phyloP scores from a whole-genome alignment of 106 monocot species.

The Posidonia australis region DNA sequence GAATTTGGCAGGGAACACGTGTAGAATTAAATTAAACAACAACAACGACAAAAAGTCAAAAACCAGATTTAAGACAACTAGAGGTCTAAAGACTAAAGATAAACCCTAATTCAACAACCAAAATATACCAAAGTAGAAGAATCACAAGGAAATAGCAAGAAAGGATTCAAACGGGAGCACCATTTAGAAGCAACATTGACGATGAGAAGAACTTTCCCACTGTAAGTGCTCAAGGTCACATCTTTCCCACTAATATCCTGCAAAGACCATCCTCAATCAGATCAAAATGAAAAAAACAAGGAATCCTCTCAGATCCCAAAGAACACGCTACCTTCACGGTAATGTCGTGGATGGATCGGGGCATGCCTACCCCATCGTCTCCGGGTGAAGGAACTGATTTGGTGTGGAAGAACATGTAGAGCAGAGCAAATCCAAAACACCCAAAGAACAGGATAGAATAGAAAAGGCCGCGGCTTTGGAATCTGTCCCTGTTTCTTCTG shows the following conservation, averaged over 20 bases:
- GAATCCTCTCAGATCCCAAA: neutral
- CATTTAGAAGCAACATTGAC: conserved; percentile 64
- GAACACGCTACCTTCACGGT: conserved; percentile 27
- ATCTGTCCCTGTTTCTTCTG: no score
- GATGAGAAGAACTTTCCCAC: conserved; percentile 54
- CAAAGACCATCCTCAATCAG: neutral
- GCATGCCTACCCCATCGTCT: conserved; percentile 19
- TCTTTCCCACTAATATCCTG: conserved; percentile 45
- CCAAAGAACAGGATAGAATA: neutral
- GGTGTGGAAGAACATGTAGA: neutral
- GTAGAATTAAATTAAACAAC: no score
- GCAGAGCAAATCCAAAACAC: no score
- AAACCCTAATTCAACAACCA: neutral
- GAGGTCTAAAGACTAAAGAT: no score
- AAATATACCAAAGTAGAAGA: neutral
- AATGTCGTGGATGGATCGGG: conserved; percentile 28
- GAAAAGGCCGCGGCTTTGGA: no score
- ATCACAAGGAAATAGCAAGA: neutral
- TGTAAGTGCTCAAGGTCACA: conserved; percentile 28
- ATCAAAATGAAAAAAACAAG: neutral
- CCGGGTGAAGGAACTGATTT: neutral
- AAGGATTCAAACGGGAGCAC: conserved; percentile 7
- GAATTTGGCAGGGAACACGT: no score
- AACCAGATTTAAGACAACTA: no score
- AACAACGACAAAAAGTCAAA: no score